Conservation (phyloP, 306 rosid genomes). For the Quercus rubra region DNA sequence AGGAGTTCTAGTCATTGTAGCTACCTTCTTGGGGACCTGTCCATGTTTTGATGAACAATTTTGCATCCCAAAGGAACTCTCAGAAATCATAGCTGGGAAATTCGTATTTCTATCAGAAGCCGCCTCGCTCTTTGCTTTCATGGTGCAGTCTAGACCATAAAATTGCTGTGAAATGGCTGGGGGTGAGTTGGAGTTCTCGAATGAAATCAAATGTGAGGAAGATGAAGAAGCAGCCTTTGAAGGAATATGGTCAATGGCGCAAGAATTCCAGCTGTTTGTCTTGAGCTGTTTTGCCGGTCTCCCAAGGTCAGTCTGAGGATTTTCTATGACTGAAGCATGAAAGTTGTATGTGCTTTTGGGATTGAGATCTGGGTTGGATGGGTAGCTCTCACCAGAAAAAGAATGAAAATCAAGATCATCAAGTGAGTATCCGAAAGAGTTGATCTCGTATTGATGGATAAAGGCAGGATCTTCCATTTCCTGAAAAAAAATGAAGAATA, state of each 20-base stretch:
- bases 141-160: constrained; percentile 3
- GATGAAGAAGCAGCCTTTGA: constrained; percentile 32
- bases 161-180: constrained; percentile 15
- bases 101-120: constrained; percentile 10
- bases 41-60: constrained; percentile 11
- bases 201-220: constrained; percentile 62
- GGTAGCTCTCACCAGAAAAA: constrained; percentile 32
- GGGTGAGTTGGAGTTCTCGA: constrained; percentile 32
- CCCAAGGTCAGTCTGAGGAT: not conserved
- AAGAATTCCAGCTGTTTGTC: constrained; percentile 32
- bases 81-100: constrained; percentile 20
- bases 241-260: constrained; percentile 9
- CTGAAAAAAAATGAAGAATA: not conserved
- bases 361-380: constrained; percentile 25
- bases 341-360: not conserved
- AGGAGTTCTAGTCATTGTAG: constrained; percentile 18
- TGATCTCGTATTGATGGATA: constrained; percentile 18
- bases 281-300: constrained; percentile 42
- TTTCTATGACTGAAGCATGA: not conserved
- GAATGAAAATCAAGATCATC: constrained; percentile 38
- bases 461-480: constrained; percentile 26
- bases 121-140: constrained; percentile 42
- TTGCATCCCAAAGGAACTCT: constrained; percentile 21
- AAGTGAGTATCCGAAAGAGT: constrained; percentile 27
- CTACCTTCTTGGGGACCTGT: constrained; percentile 18